phyloP scores from a whole-genome alignment of 768 basidiomycete genomes.

The Tylopilus intermedius region DNA sequence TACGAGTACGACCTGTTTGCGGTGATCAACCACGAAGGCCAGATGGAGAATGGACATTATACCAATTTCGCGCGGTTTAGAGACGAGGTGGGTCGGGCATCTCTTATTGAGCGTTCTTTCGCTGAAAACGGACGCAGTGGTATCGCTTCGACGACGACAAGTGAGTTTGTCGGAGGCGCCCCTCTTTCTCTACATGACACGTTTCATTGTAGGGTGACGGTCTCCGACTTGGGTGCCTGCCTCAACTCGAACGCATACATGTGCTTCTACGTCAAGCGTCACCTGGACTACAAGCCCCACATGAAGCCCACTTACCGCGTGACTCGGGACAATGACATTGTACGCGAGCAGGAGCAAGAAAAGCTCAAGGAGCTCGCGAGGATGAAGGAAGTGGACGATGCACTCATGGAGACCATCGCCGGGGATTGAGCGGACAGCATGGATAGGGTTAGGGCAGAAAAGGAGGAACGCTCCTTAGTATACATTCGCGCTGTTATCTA shows the following conservation, averaged over 20 bases:
- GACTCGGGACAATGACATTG: slow-evolving; percentile 61
- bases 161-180: slow-evolving; percentile 31
- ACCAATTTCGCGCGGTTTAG: slow-evolving; percentile 80
- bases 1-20: slow-evolving; percentile 91
- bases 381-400: slow-evolving; percentile 62
- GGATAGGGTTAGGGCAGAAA: neutral
- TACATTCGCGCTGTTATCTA: slow-evolving; percentile 16
- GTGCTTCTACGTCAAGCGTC: slow-evolving; percentile 92
- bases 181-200: neutral
- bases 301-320: slow-evolving; percentile 64
- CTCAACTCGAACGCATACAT: slow-evolving; percentile 80
- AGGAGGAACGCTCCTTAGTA: neutral
- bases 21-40: slow-evolving; percentile 92
- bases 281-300: slow-evolving; percentile 76
- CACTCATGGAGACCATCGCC: slow-evolving; percentile 46
- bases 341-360: slow-evolving; percentile 54
- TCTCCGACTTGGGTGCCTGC: slow-evolving; percentile 61
- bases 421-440: slow-evolving; percentile 2
- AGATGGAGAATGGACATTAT: slow-evolving; percentile 93
- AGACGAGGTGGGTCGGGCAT: slow-evolving; percentile 64
- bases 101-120: neutral
- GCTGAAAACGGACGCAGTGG: slow-evolving; percentile 50
- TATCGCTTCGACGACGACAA: slow-evolving; percentile 94
- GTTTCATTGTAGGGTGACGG: slow-evolving; percentile 52
- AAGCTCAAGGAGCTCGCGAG: slow-evolving; percentile 48